A percentile compares a stretch with the other conserved stretches of the same genome.
phyloP scores from a whole-genome alignment of 129 eudicot genomes.

The Pittosporum tobira region DNA sequence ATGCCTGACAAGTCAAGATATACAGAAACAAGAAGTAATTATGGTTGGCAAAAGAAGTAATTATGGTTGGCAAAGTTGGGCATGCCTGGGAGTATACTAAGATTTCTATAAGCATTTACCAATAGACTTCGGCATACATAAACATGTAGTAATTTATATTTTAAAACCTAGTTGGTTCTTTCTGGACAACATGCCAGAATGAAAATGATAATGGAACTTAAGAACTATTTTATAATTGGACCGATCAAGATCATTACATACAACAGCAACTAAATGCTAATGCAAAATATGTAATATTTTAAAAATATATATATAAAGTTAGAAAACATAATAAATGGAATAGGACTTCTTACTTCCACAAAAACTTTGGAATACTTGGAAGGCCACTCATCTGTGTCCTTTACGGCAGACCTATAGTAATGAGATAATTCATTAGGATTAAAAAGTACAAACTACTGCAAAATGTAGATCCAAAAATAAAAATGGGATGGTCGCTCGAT shows the following conservation, averaged over 20 bases:
- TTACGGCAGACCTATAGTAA: slow-evolving; percentile 74
- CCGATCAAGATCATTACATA: not conserved
- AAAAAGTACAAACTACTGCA: not conserved
- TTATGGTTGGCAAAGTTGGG: not conserved
- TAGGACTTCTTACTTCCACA: slow-evolving; percentile 54
- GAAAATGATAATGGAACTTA: not conserved
- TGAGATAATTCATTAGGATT: slow-evolving; percentile 8
- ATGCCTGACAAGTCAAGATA: not conserved
- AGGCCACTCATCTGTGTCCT: slow-evolving; percentile 92
- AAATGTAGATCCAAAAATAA: not conserved
- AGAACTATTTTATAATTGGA: not conserved
- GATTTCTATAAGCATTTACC: no score
- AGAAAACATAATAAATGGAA: not conserved
- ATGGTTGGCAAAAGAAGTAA: not conserved
- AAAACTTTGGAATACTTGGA: slow-evolving; percentile 91
- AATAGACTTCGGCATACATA: not conserved
- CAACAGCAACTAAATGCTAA: not conserved
- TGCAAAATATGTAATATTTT: not conserved
- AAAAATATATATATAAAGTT: not conserved
- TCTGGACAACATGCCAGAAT: not conserved
- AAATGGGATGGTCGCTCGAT: no score
- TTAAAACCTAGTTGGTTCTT: not conserved
- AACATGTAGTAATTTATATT: no score
- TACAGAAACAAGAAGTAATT: not conserved
- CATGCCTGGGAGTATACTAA: not conserved